Conservation (phyloP, 371 early-diverging fungal species). For the Syncephalis plumigaleata region DNA sequence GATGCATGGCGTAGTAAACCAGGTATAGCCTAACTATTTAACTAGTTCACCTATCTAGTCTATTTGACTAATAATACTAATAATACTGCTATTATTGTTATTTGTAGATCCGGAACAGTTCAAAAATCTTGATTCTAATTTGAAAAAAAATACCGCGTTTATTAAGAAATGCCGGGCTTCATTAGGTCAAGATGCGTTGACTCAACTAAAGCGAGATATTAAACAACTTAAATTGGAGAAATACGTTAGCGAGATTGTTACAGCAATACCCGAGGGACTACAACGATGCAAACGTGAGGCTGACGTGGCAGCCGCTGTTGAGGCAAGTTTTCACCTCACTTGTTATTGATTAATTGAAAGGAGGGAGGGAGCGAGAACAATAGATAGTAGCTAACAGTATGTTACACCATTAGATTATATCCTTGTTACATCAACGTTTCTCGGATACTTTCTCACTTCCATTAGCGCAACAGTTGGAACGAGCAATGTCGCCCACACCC, state of each 20-base stretch:
- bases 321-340: conserved; percentile 20
- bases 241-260: conserved; percentile 82
- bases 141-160: conserved; percentile 92
- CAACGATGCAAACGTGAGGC: conserved; percentile 41
- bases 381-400: not conserved
- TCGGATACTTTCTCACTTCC: conserved; percentile 55
- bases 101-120: conserved; percentile 11
- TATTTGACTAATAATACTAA: not conserved
- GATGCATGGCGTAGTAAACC: not conserved
- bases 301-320: conserved; percentile 70
- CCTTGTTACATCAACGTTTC: conserved; percentile 80
- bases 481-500: conserved; percentile 25
- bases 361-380: too few relatives aligned
- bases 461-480: conserved; percentile 38
- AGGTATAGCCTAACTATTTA: not conserved
- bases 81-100: not conserved
- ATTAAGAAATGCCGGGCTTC: conserved; percentile 80
- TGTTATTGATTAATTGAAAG: too few relatives aligned
- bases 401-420: conserved; percentile 32
- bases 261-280: conserved; percentile 62
- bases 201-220: conserved; percentile 65
- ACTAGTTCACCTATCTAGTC: not conserved
- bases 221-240: conserved; percentile 81
- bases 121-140: conserved; percentile 76
- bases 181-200: conserved; percentile 51